Evolutionary conservation across 306 rosid species (phyloP).

Genomic region (Dryas drummondii): DNA sequence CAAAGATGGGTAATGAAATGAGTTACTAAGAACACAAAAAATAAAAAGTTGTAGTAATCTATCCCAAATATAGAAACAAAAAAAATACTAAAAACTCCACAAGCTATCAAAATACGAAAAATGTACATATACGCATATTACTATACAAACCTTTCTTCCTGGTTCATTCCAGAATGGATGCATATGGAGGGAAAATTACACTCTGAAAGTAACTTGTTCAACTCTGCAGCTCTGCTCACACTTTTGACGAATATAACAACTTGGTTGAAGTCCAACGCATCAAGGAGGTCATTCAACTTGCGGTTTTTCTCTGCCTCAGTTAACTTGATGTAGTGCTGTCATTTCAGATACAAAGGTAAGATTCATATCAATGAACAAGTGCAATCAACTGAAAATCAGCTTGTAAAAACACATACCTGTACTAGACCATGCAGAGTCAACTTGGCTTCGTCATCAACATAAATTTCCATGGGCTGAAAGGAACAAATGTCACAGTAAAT

Average conservation of each 20-base stretch:
- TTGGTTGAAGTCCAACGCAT: slow-evolving; percentile 96
- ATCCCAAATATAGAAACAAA: not conserved
- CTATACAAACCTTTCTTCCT: slow-evolving; percentile 83
- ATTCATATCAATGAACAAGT: not conserved
- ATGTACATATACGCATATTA: not conserved
- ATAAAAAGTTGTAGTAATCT: no score
- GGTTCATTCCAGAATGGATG: slow-evolving; percentile 98
- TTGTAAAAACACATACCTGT: slow-evolving; percentile 51
- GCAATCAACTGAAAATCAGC: not conserved
- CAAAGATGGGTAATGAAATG: no score
- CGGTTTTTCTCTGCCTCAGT: slow-evolving; percentile 94
- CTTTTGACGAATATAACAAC: slow-evolving; percentile 97
- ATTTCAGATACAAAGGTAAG: slow-evolving; percentile 30
- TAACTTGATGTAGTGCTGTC: slow-evolving; percentile 98
- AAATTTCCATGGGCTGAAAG: slow-evolving; percentile 99
- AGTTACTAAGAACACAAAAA: no score
- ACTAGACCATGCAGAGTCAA: slow-evolving; percentile 97
- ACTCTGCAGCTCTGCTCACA: slow-evolving; percentile 95
- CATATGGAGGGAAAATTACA: slow-evolving; percentile 98
- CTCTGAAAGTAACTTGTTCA: slow-evolving; percentile 92
- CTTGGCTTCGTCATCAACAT: slow-evolving; percentile 98
- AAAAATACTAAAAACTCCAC: not conserved
- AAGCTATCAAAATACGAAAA: not conserved
- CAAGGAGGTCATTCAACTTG: slow-evolving; percentile 95
- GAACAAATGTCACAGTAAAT: slow-evolving; percentile 89